Conservation (phyloP, 225 moss, liverwort and hornwort genomes). For the Bryum argenteum region DNA sequence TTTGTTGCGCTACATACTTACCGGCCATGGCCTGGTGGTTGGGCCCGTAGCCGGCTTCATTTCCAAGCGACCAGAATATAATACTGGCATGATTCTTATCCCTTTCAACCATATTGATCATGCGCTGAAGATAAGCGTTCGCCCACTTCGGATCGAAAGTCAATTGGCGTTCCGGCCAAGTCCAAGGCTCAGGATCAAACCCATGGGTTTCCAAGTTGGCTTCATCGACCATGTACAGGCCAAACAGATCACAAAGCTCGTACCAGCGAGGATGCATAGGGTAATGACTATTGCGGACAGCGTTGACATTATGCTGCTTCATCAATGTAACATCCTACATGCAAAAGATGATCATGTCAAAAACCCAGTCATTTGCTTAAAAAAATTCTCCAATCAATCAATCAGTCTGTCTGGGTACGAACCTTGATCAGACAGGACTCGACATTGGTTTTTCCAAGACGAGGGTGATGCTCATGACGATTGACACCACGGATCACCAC, state of each 20-base stretch:
- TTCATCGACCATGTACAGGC: constrained; percentile 93
- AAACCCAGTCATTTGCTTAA: constrained; percentile 1
- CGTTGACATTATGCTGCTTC: constrained; percentile 96
- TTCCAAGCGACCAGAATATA: constrained; percentile 94
- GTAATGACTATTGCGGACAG: constrained; percentile 95
- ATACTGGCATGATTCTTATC: constrained; percentile 98
- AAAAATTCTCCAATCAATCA: constrained; percentile 6
- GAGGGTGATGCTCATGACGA: constrained; percentile 97
- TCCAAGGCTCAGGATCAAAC: constrained; percentile 97
- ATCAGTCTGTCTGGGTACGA: constrained; percentile 12
- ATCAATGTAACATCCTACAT: constrained; percentile 86
- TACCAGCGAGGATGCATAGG: constrained; percentile 99
- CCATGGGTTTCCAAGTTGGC: constrained; percentile 99
- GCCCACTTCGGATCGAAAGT: constrained; percentile 88
- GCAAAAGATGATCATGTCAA: too few species aligned
- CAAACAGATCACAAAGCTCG: constrained; percentile 95
- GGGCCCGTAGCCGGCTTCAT: constrained; percentile 95
- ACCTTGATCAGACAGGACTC: constrained; percentile 98
- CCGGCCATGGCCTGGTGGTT: constrained; percentile 99
- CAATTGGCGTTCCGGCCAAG: constrained; percentile 75
- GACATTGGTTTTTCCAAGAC: constrained; percentile 82
- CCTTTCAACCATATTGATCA: constrained; percentile 98
- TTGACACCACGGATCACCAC: constrained; percentile 95
- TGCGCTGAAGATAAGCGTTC: constrained; percentile 84
- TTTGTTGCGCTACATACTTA: constrained; percentile 31